Percentiles rank a stretch among this genome's conserved stretches.
Conservation (phyloP, 768 basidiomycete species). For the Phylloporus arenicola region DNA sequence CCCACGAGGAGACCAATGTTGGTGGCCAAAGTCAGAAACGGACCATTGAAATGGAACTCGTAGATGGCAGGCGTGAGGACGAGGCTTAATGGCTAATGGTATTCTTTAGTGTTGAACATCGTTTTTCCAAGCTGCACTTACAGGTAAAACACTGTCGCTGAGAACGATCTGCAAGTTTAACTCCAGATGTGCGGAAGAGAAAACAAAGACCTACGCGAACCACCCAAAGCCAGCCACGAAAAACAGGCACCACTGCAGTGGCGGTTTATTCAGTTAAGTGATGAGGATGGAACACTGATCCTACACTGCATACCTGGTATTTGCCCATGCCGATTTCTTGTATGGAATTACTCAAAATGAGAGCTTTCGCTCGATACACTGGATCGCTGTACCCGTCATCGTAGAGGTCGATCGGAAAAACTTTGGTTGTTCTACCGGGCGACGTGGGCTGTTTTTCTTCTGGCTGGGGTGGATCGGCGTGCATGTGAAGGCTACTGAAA, state of each 20-base stretch:
- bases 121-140: constrained; percentile 12
- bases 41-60: constrained; percentile 45
- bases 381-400: constrained; percentile 38
- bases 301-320: constrained; percentile 38
- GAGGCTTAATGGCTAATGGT: constrained; percentile 36
- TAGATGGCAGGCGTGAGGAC: constrained; percentile 43
- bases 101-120: not conserved
- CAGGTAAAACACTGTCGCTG: constrained; percentile 38
- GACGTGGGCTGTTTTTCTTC: not conserved
- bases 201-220: constrained; percentile 31
- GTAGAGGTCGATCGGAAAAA: constrained; percentile 24
- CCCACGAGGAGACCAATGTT: constrained; percentile 52
- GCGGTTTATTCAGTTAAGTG: not conserved
- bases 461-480: not conserved
- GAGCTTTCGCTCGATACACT: constrained; percentile 46
- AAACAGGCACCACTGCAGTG: constrained; percentile 34
- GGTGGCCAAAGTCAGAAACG: constrained; percentile 45
- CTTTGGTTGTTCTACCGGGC: not conserved
- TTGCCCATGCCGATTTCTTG: constrained; percentile 54
- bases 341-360: constrained; percentile 41
- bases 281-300: not conserved
- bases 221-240: constrained; percentile 39
- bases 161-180: not conserved
- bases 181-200: too few relatives aligned
- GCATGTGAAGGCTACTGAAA: not conserved